phyloP scores from a whole-genome alignment of 768 basidiomycete genomes.

The Trametes coccinea region DNA sequence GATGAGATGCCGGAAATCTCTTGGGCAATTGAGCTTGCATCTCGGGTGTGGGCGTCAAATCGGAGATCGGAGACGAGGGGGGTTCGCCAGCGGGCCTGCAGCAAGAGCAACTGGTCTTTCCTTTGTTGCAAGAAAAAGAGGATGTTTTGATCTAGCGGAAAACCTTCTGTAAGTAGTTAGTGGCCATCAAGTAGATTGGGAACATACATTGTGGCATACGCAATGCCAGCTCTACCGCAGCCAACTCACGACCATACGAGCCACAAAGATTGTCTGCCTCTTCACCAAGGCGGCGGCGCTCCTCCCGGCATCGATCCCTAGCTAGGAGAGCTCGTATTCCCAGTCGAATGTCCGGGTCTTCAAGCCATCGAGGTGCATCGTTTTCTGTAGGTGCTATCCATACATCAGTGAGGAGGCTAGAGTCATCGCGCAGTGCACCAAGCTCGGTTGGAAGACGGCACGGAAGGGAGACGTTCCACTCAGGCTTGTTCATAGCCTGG shows the following conservation, averaged over 20 bases:
- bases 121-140: background rate
- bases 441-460: constrained; percentile 35
- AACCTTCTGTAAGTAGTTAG: too few species aligned
- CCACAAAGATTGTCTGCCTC: constrained; percentile 39
- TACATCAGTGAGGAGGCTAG: constrained; percentile 38
- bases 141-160: background rate
- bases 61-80: constrained; percentile 3
- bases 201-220: constrained; percentile 9
- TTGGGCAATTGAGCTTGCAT: background rate
- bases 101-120: background rate
- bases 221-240: constrained; percentile 26
- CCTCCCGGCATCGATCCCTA: constrained; percentile 34
- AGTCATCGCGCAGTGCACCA: constrained; percentile 9
- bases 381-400: constrained; percentile 33
- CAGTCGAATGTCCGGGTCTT: constrained; percentile 31
- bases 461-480: constrained; percentile 37
- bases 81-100: constrained; percentile 1
- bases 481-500: constrained; percentile 19
- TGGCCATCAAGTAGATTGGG: too few species aligned
- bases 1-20: background rate
- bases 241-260: constrained; percentile 37
- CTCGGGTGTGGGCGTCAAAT: background rate
- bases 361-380: constrained; percentile 34
- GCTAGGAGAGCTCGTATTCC: constrained; percentile 36
- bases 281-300: constrained; percentile 25